A percentile compares a stretch with the other conserved stretches of the same genome.
These are phyloP conservation scores for Aspergillus fumigatus DNA, from an alignment of 2,329 filamentous ascomycete species.

Conservation along the genomic window DNA sequence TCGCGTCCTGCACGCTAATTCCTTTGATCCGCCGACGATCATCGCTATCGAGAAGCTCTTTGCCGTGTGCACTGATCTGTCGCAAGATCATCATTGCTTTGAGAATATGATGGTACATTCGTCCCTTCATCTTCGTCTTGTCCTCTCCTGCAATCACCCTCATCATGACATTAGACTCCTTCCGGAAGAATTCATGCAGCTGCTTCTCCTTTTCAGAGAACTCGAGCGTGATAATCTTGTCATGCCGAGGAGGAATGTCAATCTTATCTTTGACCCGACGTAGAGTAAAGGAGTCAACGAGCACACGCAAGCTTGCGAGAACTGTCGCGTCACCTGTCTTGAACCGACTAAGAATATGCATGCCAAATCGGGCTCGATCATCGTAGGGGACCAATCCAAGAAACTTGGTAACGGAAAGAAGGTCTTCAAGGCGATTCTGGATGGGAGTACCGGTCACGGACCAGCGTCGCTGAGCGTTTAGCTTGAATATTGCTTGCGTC, in stretches of 20 bases:
- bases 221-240: conserved; percentile 67
- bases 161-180: conserved; percentile 74
- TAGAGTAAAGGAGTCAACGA: conserved; percentile 92
- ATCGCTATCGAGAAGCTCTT: conserved; percentile 78
- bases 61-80: conserved; percentile 89
- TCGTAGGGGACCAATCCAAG: conserved; percentile 81
- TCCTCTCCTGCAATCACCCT: conserved; percentile 64
- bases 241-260: conserved; percentile 68
- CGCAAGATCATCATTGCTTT: conserved; percentile 87
- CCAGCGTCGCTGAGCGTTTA: conserved; percentile 81
- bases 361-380: conserved; percentile 67
- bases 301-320: conserved; percentile 71
- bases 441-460: conserved; percentile 96
- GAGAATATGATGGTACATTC: conserved; percentile 88
- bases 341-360: conserved; percentile 79
- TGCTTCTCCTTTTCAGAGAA: conserved; percentile 71
- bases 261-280: conserved; percentile 90
- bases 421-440: conserved; percentile 87
- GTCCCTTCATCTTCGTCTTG: conserved; percentile 68
- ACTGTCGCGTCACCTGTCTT: conserved; percentile 81
- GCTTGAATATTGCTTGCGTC: conserved; percentile 76
- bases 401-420: conserved; percentile 82
- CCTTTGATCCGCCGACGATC: conserved; percentile 78
- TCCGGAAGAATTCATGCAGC: conserved; percentile 80
- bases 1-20: conserved; percentile 76